These are phyloP conservation scores for Gaeumannomyces tritici DNA, from an alignment of 2,329 filamentous ascomycete genomes.

Conservation along the genomic window DNA sequence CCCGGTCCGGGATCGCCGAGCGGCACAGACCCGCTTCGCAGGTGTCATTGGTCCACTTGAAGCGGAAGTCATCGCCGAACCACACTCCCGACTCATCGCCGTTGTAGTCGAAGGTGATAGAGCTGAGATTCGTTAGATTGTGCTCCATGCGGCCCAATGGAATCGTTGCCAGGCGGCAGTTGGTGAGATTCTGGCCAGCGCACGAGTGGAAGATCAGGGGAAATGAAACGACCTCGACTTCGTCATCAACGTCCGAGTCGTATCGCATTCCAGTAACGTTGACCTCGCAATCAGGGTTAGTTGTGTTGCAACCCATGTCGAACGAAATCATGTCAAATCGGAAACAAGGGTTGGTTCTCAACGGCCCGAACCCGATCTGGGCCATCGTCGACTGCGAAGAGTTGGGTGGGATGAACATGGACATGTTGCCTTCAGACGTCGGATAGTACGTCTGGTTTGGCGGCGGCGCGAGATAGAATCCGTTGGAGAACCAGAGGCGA, in stretches of 20 bases:
- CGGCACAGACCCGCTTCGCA: slow-evolving; percentile 28
- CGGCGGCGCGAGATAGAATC: slow-evolving; percentile 21
- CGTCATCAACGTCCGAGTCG: background rate
- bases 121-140: slow-evolving; percentile 18
- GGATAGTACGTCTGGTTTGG: slow-evolving; percentile 10
- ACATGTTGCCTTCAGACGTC: slow-evolving; percentile 13
- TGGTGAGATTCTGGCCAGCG: background rate
- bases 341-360: slow-evolving; percentile 14
- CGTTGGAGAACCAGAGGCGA: slow-evolving; percentile 23
- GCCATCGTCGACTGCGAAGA: slow-evolving; percentile 10
- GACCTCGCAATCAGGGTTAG: slow-evolving; percentile 21
- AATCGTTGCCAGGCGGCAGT: slow-evolving; percentile 20
- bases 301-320: slow-evolving; percentile 28
- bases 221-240: slow-evolving; percentile 12
- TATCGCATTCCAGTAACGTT: slow-evolving; percentile 22
- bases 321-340: slow-evolving; percentile 27
- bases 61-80: slow-evolving; percentile 35
- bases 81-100: slow-evolving; percentile 22
- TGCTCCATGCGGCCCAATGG: slow-evolving; percentile 16
- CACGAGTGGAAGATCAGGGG: background rate
- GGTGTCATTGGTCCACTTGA: slow-evolving; percentile 32
- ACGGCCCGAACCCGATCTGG: slow-evolving; percentile 14
- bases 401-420: slow-evolving; percentile 2
- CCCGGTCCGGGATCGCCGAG: slow-evolving; percentile 18
- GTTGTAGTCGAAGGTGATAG: slow-evolving; percentile 29